These are phyloP conservation scores for Escallonia rubra DNA, from an alignment of 129 eudicot genomes.

Conservation along the genomic window DNA sequence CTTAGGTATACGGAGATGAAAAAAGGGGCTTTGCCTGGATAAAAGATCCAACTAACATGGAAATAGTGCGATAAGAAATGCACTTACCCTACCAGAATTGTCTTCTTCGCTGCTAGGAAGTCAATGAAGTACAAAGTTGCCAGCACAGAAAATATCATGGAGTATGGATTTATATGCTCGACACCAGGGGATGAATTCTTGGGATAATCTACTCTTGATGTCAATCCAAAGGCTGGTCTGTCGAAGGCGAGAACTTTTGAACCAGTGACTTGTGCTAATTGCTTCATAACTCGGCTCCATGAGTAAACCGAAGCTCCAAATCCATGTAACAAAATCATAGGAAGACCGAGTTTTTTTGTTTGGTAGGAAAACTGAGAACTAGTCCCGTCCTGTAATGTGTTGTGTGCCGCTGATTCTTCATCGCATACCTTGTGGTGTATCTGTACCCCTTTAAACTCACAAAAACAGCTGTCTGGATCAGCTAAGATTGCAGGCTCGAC, in stretches of 20 bases:
- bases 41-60: background rate
- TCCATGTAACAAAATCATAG: constrained; percentile 83
- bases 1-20: no score
- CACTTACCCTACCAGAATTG: constrained; percentile 75
- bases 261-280: constrained; percentile 48
- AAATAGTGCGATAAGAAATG: background rate
- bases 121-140: constrained; percentile 74
- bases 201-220: constrained; percentile 53
- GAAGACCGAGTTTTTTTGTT: constrained; percentile 34
- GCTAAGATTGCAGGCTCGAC: constrained; percentile 66
- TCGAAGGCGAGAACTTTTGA: constrained; percentile 84
- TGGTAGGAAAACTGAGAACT: constrained; percentile 21
- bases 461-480: constrained; percentile 84
- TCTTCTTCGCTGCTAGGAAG: constrained; percentile 64
- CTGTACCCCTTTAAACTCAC: constrained; percentile 80
- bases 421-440: constrained; percentile 78
- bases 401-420: constrained; percentile 39
- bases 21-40: background rate
- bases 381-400: constrained; percentile 23
- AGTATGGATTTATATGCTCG: constrained; percentile 75
- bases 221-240: constrained; percentile 97
- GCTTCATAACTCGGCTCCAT: constrained; percentile 78
- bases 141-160: constrained; percentile 72
- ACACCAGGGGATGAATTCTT: constrained; percentile 22
- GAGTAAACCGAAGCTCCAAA: constrained; percentile 92